These are phyloP conservation scores for Beauveria varroae DNA, from an alignment of 2,329 filamentous ascomycete genomes.

Conservation along the genomic window DNA sequence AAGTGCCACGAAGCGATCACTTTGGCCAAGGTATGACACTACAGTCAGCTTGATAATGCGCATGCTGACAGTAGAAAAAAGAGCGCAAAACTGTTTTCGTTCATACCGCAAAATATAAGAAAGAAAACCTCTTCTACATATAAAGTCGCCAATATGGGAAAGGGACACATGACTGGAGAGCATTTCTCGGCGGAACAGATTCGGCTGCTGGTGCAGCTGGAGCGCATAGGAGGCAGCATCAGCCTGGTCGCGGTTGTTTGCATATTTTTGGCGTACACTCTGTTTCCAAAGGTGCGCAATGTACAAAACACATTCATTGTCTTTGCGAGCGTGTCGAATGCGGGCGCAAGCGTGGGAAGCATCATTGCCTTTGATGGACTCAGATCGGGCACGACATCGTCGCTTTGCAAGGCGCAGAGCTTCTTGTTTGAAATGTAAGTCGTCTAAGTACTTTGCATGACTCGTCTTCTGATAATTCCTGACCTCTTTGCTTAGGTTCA, in stretches of 20 bases:
- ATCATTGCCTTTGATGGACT: slow-evolving; percentile 64
- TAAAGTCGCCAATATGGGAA: slow-evolving; percentile 1
- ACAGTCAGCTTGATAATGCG: neutral
- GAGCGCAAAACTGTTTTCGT: neutral
- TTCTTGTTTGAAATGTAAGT: slow-evolving; percentile 62
- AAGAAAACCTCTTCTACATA: neutral
- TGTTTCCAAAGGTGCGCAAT: slow-evolving; percentile 46
- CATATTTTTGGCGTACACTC: slow-evolving; percentile 44
- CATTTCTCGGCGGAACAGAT: slow-evolving; percentile 29
- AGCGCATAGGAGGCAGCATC: slow-evolving; percentile 46
- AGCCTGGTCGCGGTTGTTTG: slow-evolving; percentile 43
- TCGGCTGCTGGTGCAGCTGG: slow-evolving; percentile 37
- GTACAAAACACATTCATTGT: slow-evolving; percentile 56
- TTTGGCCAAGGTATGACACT: neutral
- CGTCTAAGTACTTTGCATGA: neutral
- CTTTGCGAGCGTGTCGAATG: slow-evolving; percentile 52
- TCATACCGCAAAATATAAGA: neutral
- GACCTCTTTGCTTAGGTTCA: slow-evolving; percentile 47
- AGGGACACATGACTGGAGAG: slow-evolving; percentile 14
- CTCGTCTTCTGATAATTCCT: neutral
- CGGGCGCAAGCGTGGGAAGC: slow-evolving; percentile 56
- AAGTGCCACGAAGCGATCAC: neutral
- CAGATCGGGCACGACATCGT: slow-evolving; percentile 39
- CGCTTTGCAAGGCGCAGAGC: slow-evolving; percentile 54
- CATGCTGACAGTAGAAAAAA: too few relatives aligned